Base-by-base conservation (phyloP, 2,329 filamentous ascomycete species). In the Cyphellophora europaea region DNA sequence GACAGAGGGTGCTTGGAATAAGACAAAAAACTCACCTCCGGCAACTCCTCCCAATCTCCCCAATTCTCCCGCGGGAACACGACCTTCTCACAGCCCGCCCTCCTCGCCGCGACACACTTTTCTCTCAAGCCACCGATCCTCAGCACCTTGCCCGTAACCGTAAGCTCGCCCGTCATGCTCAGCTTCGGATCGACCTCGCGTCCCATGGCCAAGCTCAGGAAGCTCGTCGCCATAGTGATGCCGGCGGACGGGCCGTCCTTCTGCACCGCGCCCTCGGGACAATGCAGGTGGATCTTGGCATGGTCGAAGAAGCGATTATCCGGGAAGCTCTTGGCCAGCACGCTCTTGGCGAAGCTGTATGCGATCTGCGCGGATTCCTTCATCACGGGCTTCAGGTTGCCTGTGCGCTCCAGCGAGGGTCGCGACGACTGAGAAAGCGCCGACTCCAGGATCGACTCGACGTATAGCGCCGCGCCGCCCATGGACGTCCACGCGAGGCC, bases 141-240 rank as follows among this genome's bases (percentile, higher is more conserved):
- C 34, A 98, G 66, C 2, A 98, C 89, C 65, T 98, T 98, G 36
- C 91, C 91, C 2, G 91, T 98, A 34, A 98, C 78, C 2, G 93
- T 98, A 45, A 98, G 68, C 62, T 98, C 91, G 44, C 91, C 91
- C 1, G 91, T 98, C 91, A 98, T 98, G 40, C 93, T 89, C 48
- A 96, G 79, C 1, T 84, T 86, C 5, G 89, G 85, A 53, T 87
- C 72, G 32, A 98, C 71, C 11, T 80, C 72, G 30, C 73, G 72
- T 47, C 94, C 77, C 25, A 96, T 65, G 6, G 86, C 89, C 42
- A 98, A 67, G 34, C 82, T 89, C 33, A 98, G 68, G 50, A 98
- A 63, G 39, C 83, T 87, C 5, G 87, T 93, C n/a, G 91, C 82
- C 91, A 98, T 98, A 5, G 91, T 98, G 53, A 98, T 91, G 56